Evolutionary conservation across 768 basidiomycete genomes (phyloP).

Genomic region (Rhizopogon salebrosus): DNA sequence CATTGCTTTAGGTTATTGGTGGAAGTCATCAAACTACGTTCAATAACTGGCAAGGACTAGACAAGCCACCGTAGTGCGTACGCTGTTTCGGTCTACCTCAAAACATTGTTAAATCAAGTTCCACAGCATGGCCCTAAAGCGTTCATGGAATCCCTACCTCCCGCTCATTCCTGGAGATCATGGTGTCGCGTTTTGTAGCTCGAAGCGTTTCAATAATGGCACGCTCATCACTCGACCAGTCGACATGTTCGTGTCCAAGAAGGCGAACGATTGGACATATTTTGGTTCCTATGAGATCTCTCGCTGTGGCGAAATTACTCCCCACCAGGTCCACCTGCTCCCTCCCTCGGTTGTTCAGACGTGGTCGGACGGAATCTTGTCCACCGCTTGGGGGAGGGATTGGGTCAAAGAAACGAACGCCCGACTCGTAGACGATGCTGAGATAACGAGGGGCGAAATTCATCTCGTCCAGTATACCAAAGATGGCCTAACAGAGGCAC

Average conservation of each 20-base stretch:
- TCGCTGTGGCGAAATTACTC: constrained; percentile 10
- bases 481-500: constrained; percentile 7
- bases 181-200: constrained; percentile 10
- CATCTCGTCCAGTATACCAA: constrained; percentile 1
- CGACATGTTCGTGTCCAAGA: constrained; percentile 12
- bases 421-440: neutral
- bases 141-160: constrained; percentile 14
- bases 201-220: neutral
- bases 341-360: constrained; percentile 3
- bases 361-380: constrained; percentile 7
- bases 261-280: constrained; percentile 3
- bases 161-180: constrained; percentile 9
- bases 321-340: constrained; percentile 7
- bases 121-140: constrained; percentile 8
- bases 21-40: neutral
- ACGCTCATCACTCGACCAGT: constrained; percentile 3
- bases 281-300: constrained; percentile 8
- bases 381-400: neutral
- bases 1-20: neutral
- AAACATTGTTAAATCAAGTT: neutral
- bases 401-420: neutral
- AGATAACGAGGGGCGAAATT: neutral
- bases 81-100: neutral
- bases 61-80: neutral
- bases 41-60: neutral